phyloP scores from a whole-genome alignment of 1,139 yeast species.

The Sugiyamaella pinicola region DNA sequence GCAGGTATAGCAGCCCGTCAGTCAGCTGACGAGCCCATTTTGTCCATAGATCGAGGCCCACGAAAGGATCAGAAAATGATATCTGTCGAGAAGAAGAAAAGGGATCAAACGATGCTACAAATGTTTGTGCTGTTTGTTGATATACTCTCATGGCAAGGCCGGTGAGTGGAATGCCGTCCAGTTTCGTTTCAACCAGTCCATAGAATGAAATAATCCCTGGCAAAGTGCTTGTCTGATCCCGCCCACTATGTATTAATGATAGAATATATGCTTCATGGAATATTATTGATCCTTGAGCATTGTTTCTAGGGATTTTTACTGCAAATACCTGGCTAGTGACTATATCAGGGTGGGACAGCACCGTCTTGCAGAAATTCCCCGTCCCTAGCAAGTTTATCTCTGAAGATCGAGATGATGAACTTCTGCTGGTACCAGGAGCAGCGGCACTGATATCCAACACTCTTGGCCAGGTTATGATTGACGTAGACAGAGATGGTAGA shows the following conservation, averaged over 20 bases:
- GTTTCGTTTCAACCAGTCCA: conserved; percentile 22
- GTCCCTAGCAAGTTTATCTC: conserved; percentile 23
- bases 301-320: conserved; percentile 25
- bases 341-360: conserved; percentile 18
- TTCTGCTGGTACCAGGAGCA: neutral
- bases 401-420: neutral
- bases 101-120: conserved; percentile 16
- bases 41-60: conserved; percentile 27
- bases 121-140: conserved; percentile 24
- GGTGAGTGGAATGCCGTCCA: conserved; percentile 18
- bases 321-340: conserved; percentile 23
- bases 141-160: conserved; percentile 26
- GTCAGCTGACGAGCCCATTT: conserved; percentile 52
- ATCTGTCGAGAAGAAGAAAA: neutral
- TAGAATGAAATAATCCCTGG: conserved; percentile 26
- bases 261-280: conserved; percentile 28
- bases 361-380: conserved; percentile 29
- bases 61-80: conserved; percentile 21
- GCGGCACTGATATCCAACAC: conserved; percentile 15
- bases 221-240: conserved; percentile 3
- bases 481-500: neutral
- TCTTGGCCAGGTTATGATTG: conserved; percentile 4
- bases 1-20: conserved; percentile 58
- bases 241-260: conserved; percentile 13
- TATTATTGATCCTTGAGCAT: conserved; percentile 19